Evolutionary conservation across 192 early-diverging fungal genomes (phyloP).

Genomic region (Lunasporangiospora selenospora): DNA sequence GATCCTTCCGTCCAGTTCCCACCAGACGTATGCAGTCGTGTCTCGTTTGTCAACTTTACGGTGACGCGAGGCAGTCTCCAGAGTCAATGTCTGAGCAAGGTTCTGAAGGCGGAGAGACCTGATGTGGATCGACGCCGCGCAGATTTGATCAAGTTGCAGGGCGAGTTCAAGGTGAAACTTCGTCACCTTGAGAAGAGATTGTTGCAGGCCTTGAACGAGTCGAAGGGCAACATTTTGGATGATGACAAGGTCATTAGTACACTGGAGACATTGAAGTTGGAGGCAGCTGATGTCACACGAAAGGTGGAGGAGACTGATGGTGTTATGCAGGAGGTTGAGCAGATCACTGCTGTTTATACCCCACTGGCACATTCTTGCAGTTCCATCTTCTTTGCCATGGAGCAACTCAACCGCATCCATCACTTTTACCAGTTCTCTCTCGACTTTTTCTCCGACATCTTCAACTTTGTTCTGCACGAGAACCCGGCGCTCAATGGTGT

Average conservation of each 20-base stretch:
- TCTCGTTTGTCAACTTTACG: conserved; percentile 99
- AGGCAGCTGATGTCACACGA: conserved; percentile 92
- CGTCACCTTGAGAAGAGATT: conserved; percentile 94
- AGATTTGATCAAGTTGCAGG: conserved; percentile 93
- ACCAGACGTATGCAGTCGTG: conserved; percentile 96
- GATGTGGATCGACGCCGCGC: conserved; percentile 94
- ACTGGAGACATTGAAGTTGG: conserved; percentile 94
- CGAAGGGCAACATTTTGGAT: conserved; percentile 97
- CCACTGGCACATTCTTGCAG: conserved; percentile 92
- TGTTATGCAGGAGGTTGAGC: conserved; percentile 95
- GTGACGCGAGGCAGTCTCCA: conserved; percentile 96
- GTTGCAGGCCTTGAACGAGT: conserved; percentile 91
- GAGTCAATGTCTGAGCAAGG: conserved; percentile 96
- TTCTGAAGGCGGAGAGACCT: conserved; percentile 93
- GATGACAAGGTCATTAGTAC: conserved; percentile 95
- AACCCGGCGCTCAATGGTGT: conserved; percentile 71
- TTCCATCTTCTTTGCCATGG: conserved; percentile 96
- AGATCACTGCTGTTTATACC: conserved; percentile 88
- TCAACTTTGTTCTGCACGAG: conserved; percentile 82
- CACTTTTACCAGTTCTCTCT: conserved; percentile 99
- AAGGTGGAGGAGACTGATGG: conserved; percentile 95
- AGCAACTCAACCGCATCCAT: conserved; percentile 87
- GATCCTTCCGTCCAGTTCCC: conserved; percentile 93
- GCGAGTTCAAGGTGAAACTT: conserved; percentile 94
- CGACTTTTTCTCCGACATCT: conserved; percentile 94